Percentiles rank a stretch among this genome's conserved stretches.
These are phyloP conservation scores for Penicillium sp. DNA, from an alignment of 2,329 filamentous ascomycete species.

Conservation along the genomic window DNA sequence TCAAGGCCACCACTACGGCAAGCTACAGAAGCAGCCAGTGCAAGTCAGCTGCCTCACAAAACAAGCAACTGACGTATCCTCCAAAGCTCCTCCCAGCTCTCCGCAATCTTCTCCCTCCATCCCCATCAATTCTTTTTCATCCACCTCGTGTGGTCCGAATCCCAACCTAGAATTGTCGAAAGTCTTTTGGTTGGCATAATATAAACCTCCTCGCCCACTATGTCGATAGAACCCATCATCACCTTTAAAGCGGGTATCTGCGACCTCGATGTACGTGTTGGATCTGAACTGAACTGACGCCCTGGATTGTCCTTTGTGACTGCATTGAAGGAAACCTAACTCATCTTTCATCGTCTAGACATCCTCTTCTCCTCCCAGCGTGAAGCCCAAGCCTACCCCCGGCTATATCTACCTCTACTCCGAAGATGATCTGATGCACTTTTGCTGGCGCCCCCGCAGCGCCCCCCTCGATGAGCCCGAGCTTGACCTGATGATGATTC, in stretches of 20 bases:
- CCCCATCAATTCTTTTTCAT: conserved; percentile 9
- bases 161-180: background rate
- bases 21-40: conserved; percentile 12
- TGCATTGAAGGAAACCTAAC: background rate
- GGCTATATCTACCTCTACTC: conserved; percentile 92
- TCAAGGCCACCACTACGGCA: conserved; percentile 15
- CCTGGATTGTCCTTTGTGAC: background rate
- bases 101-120: conserved; percentile 10
- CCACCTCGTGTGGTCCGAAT: conserved; percentile 13
- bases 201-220: conserved; percentile 45
- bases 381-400: conserved; percentile 71
- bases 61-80: conserved; percentile 35
- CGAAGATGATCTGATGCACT: conserved; percentile 94
- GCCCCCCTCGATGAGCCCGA: conserved; percentile 73
- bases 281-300: conserved; percentile 3
- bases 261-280: conserved; percentile 72
- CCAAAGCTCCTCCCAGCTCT: conserved; percentile 23
- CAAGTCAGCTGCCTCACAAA: conserved; percentile 26
- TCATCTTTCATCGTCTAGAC: conserved; percentile 39
- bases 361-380: conserved; percentile 67
- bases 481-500: conserved; percentile 91
- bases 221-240: conserved; percentile 85
- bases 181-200: conserved; percentile 1
- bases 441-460: conserved; percentile 90
- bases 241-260: conserved; percentile 96